Evolutionary conservation across 2,329 filamentous ascomycete genomes (phyloP).

Genomic region (Teratosphaeria zuluensis): DNA sequence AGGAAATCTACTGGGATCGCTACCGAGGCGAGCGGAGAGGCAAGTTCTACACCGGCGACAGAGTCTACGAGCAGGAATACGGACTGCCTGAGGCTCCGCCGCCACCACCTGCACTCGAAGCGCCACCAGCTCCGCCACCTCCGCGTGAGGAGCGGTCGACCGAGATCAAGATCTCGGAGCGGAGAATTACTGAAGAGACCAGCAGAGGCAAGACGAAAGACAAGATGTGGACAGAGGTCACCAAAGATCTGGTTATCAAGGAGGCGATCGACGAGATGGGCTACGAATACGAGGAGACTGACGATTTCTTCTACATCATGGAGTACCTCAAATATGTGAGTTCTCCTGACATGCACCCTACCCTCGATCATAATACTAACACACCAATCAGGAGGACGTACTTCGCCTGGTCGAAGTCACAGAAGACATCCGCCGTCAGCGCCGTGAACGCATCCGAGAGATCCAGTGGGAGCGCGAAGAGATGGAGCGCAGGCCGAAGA

Average conservation of each 20-base stretch:
- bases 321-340: constrained; percentile 81
- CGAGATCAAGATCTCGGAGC: constrained; percentile 31
- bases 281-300: constrained; percentile 85
- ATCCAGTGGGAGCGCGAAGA: constrained; percentile 52
- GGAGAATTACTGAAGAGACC: constrained; percentile 13
- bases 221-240: constrained; percentile 90
- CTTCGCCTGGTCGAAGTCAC: constrained; percentile 72
- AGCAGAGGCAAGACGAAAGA: constrained; percentile 18
- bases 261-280: constrained; percentile 79
- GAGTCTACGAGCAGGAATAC: constrained; percentile 39
- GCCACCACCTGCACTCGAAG: constrained; percentile 26
- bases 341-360: constrained; percentile 17
- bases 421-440: constrained; percentile 65
- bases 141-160: constrained; percentile 26
- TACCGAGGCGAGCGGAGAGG: constrained; percentile 69
- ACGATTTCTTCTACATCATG: constrained; percentile 84
- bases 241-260: constrained; percentile 77
- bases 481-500: constrained; percentile 39
- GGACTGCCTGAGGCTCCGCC: constrained; percentile 16
- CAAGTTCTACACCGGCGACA: constrained; percentile 61
- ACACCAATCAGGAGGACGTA: constrained; percentile 67
- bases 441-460: constrained; percentile 49
- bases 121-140: constrained; percentile 4
- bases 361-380: neutral
- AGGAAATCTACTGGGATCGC: constrained; percentile 69